phyloP scores from a whole-genome alignment of 441 rosid species.

The Omphalea diandra region DNA sequence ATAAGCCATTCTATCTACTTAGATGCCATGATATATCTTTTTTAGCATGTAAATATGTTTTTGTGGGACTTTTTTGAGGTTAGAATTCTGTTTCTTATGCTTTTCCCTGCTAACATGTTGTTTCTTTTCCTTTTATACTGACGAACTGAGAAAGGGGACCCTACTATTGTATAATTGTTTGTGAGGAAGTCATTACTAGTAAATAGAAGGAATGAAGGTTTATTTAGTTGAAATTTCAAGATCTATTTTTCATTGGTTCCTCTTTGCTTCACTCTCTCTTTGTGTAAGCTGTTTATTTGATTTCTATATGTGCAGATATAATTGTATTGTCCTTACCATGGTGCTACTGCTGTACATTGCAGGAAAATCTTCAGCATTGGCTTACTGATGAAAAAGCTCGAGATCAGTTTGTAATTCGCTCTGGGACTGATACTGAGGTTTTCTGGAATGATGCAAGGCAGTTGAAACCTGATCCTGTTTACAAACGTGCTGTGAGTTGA shows the following conservation, averaged over 20 bases:
- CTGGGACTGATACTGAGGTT: conserved; percentile 85
- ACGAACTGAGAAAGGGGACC: neutral
- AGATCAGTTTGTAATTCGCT: conserved; percentile 85
- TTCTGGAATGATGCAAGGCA: conserved; percentile 93
- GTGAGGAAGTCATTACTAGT: too few relatives aligned
- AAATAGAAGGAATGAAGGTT: too few relatives aligned
- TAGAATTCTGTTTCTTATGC: neutral
- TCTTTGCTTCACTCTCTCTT: neutral
- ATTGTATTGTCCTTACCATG: neutral
- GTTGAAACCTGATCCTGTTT: conserved; percentile 82
- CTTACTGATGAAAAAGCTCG: conserved; percentile 91
- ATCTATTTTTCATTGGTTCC: neutral
- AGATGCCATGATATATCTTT: neutral
- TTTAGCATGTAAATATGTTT: neutral
- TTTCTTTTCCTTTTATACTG: neutral
- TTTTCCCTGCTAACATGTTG: neutral
- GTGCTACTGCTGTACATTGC: conserved; percentile 11
- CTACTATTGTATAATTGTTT: neutral
- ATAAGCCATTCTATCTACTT: neutral
- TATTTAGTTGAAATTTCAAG: neutral
- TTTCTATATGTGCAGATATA: neutral
- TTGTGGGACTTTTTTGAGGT: neutral
- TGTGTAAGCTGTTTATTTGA: neutral
- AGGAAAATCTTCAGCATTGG: conserved; percentile 94
- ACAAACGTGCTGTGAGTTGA: conserved; percentile 75